These are phyloP conservation scores for Syzygium malaccense DNA, from an alignment of 441 rosid species.

Conservation along the genomic window DNA sequence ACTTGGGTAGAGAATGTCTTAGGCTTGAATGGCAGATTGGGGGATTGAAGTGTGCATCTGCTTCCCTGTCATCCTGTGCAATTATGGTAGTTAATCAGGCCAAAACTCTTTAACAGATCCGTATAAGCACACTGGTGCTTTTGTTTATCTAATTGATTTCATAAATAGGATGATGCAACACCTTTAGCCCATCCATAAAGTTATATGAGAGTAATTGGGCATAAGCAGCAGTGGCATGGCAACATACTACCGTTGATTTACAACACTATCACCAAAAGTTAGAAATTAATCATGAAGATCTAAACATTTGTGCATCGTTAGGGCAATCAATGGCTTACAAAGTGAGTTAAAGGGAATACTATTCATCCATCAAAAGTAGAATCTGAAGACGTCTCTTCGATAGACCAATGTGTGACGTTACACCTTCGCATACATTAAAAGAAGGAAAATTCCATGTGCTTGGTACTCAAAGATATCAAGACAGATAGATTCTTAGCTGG, in stretches of 20 bases:
- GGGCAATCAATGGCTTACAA: rapidly evolving
- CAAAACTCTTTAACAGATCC: not conserved
- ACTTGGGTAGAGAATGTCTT: constrained; percentile 37
- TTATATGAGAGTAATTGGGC: not conserved
- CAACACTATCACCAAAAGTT: not conserved
- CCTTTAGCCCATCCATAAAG: not conserved
- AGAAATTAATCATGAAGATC: not conserved
- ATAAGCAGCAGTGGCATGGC: not conserved
- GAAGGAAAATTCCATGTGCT: not conserved
- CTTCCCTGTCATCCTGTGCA: constrained; percentile 60
- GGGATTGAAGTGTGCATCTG: constrained; percentile 47
- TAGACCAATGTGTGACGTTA: not conserved
- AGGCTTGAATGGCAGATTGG: constrained; percentile 34
- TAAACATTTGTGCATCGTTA: not conserved
- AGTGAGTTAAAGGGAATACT: not conserved
- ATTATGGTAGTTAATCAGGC: constrained; percentile 25
- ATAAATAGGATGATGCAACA: not conserved
- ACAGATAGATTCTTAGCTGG: not conserved
- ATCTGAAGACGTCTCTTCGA: not conserved
- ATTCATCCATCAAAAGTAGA: not conserved
- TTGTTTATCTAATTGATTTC: not conserved
- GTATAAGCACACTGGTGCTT: not conserved
- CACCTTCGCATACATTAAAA: not conserved
- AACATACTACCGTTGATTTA: not conserved
- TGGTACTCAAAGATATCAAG: not conserved